phyloP scores from a whole-genome alignment of 148 eudicot genomes.

The Euryodendron excelsum region DNA sequence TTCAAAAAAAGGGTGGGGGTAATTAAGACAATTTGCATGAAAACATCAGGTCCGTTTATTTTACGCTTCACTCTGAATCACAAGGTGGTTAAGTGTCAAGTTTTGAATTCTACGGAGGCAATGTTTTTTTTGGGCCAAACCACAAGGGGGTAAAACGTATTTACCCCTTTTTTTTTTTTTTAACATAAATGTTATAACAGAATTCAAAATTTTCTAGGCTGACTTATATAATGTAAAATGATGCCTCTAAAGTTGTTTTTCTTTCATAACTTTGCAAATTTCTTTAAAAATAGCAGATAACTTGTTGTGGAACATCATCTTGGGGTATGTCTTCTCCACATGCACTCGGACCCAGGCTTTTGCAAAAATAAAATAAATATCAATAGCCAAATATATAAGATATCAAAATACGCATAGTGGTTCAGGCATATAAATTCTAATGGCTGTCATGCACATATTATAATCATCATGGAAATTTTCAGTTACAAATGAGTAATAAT shows the following conservation, averaged over 20 bases:
- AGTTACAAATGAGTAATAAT: not conserved
- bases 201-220: not conserved
- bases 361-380: not conserved
- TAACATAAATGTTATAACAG: not conserved
- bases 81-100: too few species aligned
- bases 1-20: too few species aligned
- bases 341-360: not conserved
- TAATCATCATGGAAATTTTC: not conserved
- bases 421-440: not conserved
- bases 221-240: not conserved
- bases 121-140: too few species aligned
- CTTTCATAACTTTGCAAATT: not conserved
- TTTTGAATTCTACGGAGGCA: too few species aligned
- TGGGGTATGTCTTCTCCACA: not conserved
- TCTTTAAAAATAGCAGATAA: not conserved
- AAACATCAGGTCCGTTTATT: too few species aligned
- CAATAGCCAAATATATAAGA: not conserved
- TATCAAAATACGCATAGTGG: not conserved
- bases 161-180: too few species aligned
- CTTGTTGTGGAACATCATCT: not conserved
- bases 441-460: not conserved
- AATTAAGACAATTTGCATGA: too few species aligned
- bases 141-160: too few species aligned
- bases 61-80: too few species aligned
- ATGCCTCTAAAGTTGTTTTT: not conserved